Evolutionary conservation across 2,329 filamentous ascomycete genomes (phyloP).

Genomic region (Diplocarpon rosae): DNA sequence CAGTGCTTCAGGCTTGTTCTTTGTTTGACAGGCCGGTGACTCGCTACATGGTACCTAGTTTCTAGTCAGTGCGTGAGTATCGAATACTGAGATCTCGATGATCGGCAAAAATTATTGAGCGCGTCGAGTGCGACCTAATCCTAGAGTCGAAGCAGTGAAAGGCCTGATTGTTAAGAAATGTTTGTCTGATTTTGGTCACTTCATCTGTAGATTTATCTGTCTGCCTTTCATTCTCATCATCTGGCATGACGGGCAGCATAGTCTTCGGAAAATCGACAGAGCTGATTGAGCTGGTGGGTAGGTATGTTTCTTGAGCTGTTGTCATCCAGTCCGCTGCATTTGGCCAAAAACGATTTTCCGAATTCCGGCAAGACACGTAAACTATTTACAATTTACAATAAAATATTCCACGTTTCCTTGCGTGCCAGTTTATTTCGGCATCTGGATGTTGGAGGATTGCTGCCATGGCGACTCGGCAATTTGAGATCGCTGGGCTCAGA

Average conservation of each 20-base stretch:
- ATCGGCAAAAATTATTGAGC: no score
- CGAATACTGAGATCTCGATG: no score
- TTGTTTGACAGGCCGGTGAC: no score
- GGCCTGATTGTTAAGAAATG: no score
- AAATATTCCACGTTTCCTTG: background rate
- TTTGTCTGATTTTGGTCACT: no score
- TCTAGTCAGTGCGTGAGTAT: no score
- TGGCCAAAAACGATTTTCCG: constrained; percentile 12
- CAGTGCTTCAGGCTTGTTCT: background rate
- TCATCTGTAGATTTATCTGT: no score
- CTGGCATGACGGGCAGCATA: background rate
- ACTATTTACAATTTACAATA: constrained; percentile 8
- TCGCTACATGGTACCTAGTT: no score
- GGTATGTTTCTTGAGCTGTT: background rate
- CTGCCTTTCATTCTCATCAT: no score
- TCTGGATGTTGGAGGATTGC: background rate
- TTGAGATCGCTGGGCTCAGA: background rate
- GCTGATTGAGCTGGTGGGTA: background rate
- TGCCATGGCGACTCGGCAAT: constrained; percentile 7
- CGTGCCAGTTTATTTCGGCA: background rate
- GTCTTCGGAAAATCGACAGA: background rate
- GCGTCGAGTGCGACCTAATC: no score
- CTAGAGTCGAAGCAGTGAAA: no score
- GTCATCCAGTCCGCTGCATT: constrained; percentile 1
- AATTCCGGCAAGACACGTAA: constrained; percentile 10